A percentile compares a stretch with the other conserved stretches of the same genome.
Conservation (phyloP, 768 basidiomycete genomes). For the Boletus rex-veris region DNA sequence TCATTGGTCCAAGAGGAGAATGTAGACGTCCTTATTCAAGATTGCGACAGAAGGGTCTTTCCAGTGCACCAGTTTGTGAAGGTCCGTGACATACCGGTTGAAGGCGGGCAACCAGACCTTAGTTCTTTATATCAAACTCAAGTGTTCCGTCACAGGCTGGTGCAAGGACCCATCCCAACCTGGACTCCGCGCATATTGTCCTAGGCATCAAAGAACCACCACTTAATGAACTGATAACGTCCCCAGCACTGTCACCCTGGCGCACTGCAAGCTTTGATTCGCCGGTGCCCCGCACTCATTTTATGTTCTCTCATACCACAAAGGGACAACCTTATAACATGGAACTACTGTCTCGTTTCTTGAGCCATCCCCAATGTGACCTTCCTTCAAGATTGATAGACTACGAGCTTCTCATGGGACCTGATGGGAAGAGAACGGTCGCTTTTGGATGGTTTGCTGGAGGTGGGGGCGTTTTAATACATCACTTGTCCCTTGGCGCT, state of each 20-base stretch:
- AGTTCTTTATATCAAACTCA: not conserved
- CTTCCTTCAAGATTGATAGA: constrained; percentile 63
- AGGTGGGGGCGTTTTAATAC: constrained; percentile 42
- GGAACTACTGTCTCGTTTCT: constrained; percentile 65
- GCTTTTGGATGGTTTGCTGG: constrained; percentile 94
- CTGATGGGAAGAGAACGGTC: constrained; percentile 69
- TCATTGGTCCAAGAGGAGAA: constrained; percentile 53
- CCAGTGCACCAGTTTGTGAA: constrained; percentile 56
- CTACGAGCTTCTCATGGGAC: constrained; percentile 73
- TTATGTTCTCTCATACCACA: constrained; percentile 92
- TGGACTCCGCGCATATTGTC: constrained; percentile 67
- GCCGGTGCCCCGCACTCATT: constrained; percentile 56
- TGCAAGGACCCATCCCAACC: constrained; percentile 55
- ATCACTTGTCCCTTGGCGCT: not conserved
- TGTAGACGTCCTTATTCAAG: constrained; percentile 69
- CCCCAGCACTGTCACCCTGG: constrained; percentile 33
- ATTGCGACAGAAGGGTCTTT: constrained; percentile 75
- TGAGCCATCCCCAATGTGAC: constrained; percentile 30
- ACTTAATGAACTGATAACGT: constrained; percentile 53
- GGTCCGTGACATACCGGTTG: constrained; percentile 37
- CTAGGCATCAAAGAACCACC: constrained; percentile 90
- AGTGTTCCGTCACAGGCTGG: constrained; percentile 58
- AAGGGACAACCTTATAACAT: constrained; percentile 89
- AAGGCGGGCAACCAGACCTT: not conserved
- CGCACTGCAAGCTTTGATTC: constrained; percentile 9